Base-by-base conservation (phyloP, 2,329 filamentous ascomycete species). In the Sarocladium strictum region DNA sequence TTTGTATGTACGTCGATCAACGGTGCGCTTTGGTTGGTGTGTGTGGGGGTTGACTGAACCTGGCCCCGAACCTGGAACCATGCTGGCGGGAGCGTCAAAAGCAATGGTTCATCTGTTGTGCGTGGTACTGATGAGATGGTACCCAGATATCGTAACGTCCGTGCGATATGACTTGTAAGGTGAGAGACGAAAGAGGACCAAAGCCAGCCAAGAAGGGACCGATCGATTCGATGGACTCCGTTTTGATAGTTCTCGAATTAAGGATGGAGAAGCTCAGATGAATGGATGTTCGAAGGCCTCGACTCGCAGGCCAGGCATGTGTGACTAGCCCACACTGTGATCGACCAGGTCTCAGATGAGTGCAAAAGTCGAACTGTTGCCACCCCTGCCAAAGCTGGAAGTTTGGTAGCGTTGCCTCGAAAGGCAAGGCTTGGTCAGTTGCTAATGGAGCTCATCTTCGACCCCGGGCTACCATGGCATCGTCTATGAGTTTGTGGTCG, bases 11-110 rank as follows among this genome's bases (percentile, higher is more conserved):
- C 17, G 43, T 23, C 43, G 43, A 47, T 47, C 43, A 27, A 26
- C 40, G 40, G 43, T 47, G 40, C 15, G 40, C 17, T 21, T 14
- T 11, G 10, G 24, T 15, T 21, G 26, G 47, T 51, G 47, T 51
- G 47, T 32, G 47, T 27, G 47, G 47, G 47, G 14, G 15, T 27
- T 24, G 43, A 32, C 9, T 35, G 43, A 7, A 29, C 23, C 43
- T 27, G 43, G 40, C 6, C n/a, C 29, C 29, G 23, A 51, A 33
- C 47, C 47, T 51, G 19, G 27, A 51, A 51, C 47, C 27, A 33
- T 33, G 27, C 17, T 51, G 47, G 43, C 29, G 47, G 47, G 27
- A 51, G 24, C 47, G 47, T 17, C 3, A 51, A 29, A 51, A 51
- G 47, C 47, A 47, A 47, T 7, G 9, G 12, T 23, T 47, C 11